Conservation (phyloP, 192 early-diverging fungal species). For the Mortierella hygrophila region DNA sequence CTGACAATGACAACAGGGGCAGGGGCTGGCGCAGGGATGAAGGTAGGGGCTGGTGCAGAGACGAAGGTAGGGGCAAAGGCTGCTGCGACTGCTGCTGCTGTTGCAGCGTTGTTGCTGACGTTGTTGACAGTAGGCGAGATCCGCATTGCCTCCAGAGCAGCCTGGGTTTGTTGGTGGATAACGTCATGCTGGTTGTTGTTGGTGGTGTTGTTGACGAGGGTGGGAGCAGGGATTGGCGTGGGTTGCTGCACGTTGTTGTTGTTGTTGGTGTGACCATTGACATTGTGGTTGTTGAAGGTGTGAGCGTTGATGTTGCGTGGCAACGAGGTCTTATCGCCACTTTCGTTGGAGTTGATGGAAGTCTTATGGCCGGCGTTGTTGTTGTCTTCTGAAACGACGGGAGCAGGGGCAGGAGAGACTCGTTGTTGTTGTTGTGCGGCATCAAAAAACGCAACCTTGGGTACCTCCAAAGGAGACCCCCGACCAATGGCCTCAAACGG, state of each 20-base stretch:
- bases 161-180: background rate
- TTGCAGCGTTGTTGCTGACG: background rate
- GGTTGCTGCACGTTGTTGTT: background rate
- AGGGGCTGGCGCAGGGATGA: background rate
- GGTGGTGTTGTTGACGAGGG: background rate
- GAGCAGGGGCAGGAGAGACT: background rate
- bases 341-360: background rate
- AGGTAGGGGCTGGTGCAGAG: background rate
- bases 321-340: background rate
- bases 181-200: background rate
- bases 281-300: slow-evolving; percentile 7
- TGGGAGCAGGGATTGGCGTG: background rate
- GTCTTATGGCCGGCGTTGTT: background rate
- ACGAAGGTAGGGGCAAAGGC: background rate
- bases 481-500: slow-evolving; percentile 24
- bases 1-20: background rate
- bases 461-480: slow-evolving; percentile 29
- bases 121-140: background rate
- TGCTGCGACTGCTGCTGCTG: background rate
- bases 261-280: background rate
- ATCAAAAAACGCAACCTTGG: slow-evolving; percentile 28
- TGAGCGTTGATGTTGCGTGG: slow-evolving; percentile 3
- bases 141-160: background rate
- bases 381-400: background rate
- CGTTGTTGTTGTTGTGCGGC: background rate